Evolutionary conservation across 305 asterid species (phyloP).

Genomic region (Solanum chacoense): DNA sequence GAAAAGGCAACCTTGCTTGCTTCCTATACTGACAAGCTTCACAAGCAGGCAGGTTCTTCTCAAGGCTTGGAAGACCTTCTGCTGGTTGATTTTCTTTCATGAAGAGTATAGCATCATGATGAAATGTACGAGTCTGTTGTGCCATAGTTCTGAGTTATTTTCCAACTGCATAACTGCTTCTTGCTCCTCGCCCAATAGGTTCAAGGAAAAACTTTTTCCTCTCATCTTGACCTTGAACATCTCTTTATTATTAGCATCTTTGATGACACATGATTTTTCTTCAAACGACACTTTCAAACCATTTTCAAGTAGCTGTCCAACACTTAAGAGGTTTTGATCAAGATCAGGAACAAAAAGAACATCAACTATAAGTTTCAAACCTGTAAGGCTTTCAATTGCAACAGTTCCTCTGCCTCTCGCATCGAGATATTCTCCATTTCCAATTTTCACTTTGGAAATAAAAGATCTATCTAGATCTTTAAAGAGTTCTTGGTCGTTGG

Average conservation of each 20-base stretch:
- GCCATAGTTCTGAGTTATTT: background rate
- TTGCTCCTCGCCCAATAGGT: conserved; percentile 7
- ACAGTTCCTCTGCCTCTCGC: background rate
- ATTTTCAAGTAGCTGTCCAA: background rate
- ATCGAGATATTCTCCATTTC: background rate
- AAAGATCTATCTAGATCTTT: background rate
- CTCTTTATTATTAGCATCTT: background rate
- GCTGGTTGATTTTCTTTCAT: background rate
- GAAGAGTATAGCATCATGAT: background rate
- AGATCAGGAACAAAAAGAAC: background rate
- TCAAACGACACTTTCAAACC: background rate
- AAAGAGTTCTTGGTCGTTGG: background rate
- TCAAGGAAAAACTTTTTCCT: background rate
- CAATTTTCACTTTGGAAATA: background rate
- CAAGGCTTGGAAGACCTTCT: background rate
- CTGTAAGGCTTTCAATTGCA: background rate
- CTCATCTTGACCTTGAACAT: conserved; percentile 6
- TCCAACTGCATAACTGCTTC: background rate
- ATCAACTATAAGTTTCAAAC: background rate
- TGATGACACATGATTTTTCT: background rate
- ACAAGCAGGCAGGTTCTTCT: background rate
- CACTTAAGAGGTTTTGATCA: background rate
- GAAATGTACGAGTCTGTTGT: background rate
- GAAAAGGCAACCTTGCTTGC: background rate
- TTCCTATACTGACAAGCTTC: background rate